phyloP scores from a whole-genome alignment of 495 filamentous ascomycete genomes.

The Hypoxylon fuscum region DNA sequence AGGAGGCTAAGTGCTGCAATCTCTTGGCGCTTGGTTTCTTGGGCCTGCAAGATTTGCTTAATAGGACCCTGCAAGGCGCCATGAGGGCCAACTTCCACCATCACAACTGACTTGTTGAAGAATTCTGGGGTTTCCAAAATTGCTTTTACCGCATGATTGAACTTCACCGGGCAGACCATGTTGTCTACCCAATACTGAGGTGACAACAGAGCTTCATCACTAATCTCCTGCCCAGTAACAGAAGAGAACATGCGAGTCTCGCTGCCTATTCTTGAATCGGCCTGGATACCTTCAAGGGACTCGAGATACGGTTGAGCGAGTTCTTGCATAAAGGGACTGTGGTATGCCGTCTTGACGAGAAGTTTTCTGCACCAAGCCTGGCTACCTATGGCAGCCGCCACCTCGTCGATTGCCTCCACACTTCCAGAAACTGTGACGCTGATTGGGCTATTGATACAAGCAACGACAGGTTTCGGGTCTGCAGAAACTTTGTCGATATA shows the following conservation, averaged over 20 bases:
- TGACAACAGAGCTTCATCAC: conserved; percentile 37
- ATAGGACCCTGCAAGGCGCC: conserved; percentile 61
- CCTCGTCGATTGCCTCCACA: conserved; percentile 44
- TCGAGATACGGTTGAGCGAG: conserved; percentile 40
- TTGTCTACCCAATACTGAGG: conserved; percentile 55
- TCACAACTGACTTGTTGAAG: conserved; percentile 19
- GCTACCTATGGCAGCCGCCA: conserved; percentile 30
- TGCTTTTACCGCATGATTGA: conserved; percentile 44
- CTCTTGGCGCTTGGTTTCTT: conserved; percentile 14
- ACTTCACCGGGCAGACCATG: conserved; percentile 52
- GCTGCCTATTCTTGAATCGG: conserved; percentile 11
- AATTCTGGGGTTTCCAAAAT: conserved; percentile 28
- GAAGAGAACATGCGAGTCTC: conserved; percentile 51
- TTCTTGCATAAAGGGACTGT: conserved; percentile 52
- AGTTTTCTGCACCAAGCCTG: conserved; percentile 52
- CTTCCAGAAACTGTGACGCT: conserved; percentile 59
- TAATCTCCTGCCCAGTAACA: conserved; percentile 47
- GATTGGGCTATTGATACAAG: conserved; percentile 59
- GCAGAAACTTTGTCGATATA: conserved; percentile 42
- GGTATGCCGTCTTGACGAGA: conserved; percentile 52
- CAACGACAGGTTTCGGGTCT: conserved; percentile 44
- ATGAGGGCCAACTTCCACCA: conserved; percentile 68
- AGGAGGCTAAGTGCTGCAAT: conserved; percentile 34
- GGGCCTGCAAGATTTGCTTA: conserved; percentile 52
- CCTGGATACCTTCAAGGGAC: conserved; percentile 30